phyloP scores from a whole-genome alignment of 1,284 basidiomycete genomes.

The Gymnopus androsaceus region DNA sequence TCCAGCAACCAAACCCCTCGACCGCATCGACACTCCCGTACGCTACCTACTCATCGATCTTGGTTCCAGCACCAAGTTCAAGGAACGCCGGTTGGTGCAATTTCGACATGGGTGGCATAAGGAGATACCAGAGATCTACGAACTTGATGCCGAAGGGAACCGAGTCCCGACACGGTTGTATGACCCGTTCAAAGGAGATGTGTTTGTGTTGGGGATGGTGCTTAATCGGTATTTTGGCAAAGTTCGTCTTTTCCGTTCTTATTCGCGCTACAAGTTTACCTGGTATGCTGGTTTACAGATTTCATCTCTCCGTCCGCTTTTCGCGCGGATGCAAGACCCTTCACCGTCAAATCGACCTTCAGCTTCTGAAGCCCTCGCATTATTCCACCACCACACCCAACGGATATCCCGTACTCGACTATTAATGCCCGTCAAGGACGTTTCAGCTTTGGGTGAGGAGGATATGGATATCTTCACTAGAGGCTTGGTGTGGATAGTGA shows the following conservation, averaged over 20 bases:
- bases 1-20: background rate
- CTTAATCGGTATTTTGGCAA: background rate
- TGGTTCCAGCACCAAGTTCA: slow-evolving; percentile 5
- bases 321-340: background rate
- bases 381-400: background rate
- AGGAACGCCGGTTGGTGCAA: background rate
- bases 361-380: background rate
- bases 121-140: slow-evolving; percentile 4
- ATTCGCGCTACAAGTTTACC: background rate
- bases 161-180: slow-evolving; percentile 1
- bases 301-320: background rate
- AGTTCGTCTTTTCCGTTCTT: background rate
- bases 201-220: background rate
- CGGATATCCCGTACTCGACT: background rate
- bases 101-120: slow-evolving; percentile 8
- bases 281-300: background rate
- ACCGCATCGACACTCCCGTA: slow-evolving; percentile 2
- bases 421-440: background rate
- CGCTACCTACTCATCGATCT: slow-evolving; percentile 7
- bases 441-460: background rate
- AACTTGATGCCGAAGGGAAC: background rate
- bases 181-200: slow-evolving; percentile 6
- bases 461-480: background rate
- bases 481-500: background rate
- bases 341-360: background rate